These are phyloP conservation scores for Pseudogymnoascus destructans DNA, from an alignment of 2,329 filamentous ascomycete genomes.

Conservation along the genomic window DNA sequence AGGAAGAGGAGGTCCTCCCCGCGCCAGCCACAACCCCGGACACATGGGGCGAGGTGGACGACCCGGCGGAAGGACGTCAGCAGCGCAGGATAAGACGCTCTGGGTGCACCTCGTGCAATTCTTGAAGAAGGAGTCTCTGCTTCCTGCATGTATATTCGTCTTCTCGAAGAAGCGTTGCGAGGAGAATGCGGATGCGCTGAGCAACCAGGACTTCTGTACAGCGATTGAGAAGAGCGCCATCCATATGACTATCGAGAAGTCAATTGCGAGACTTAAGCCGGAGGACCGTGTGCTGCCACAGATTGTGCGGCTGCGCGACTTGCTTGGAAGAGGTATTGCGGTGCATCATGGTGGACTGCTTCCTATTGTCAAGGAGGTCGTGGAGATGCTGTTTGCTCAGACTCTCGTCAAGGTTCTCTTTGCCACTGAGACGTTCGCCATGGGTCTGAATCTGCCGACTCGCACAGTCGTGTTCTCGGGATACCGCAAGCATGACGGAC, in stretches of 20 bases:
- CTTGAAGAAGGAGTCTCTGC: conserved; percentile 70
- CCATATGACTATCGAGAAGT: conserved; percentile 95
- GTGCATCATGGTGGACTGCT: conserved; percentile 91
- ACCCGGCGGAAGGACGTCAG: conserved; percentile 73
- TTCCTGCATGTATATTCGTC: conserved; percentile 93
- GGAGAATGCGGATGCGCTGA: conserved; percentile 89
- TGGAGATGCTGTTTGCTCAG: conserved; percentile 91
- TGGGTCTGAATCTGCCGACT: conserved; percentile 92
- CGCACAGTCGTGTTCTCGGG: conserved; percentile 96
- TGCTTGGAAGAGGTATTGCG: conserved; percentile 78
- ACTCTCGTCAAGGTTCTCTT: conserved; percentile 94
- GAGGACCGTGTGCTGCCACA: conserved; percentile 88
- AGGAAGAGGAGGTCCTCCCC: conserved; percentile 37
- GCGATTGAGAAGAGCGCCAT: conserved; percentile 90
- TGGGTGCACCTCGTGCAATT: conserved; percentile 95
- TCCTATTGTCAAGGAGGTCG: conserved; percentile 94
- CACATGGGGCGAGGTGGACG: conserved; percentile 85
- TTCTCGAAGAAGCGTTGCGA: conserved; percentile 98
- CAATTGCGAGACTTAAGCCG: conserved; percentile 75
- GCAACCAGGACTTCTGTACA: conserved; percentile 89
- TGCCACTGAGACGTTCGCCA: conserved; percentile 95
- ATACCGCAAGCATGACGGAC: conserved; percentile 90
- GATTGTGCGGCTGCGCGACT: conserved; percentile 73
- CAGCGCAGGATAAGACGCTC: conserved; percentile 86
- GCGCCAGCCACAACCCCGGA: conserved; percentile 45